Base-by-base conservation (phyloP, 2,329 filamentous ascomycete genomes). In the Penicillium crustosum region DNA sequence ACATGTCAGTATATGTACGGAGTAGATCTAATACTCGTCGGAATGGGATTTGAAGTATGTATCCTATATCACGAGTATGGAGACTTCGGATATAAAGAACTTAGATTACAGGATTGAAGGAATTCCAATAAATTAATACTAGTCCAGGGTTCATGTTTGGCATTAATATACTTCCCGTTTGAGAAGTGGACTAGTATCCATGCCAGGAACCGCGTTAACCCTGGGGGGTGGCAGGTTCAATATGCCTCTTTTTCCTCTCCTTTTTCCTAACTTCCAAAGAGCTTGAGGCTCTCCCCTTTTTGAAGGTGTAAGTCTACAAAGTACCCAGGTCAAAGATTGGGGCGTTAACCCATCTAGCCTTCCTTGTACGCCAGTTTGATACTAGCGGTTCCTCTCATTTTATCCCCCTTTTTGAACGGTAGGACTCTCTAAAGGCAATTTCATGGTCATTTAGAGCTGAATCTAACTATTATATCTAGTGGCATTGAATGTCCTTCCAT, bases 401-500 rank as follows among this genome's bases (percentile, higher is more conserved):
- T 13, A n/a, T 38, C 29, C 36, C 36, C 19, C 15, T 23, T 61
- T 61, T 61, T 62, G 29, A 58, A 36, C 59, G 61, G 66, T 70
- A 66, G 39, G 68, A 49, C 25, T 44, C 15, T 4, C 27, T 6
- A 21, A 31, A 47, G 39, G 29, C 39, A 29, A 31, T 21, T 55
- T 41, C 45, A n/a, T 49, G 41, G 19, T 44, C 27, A 48, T 43
- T 21, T 19, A 9, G 21, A 23, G 49, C 23, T 23, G 13, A 5
- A n/a, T 3, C 53, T 56, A 10, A 56, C 47, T 12, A 25, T 49
- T 21, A 39, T 31, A 23, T 17, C 57, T 57, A 69, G 65, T 65
- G 71, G 68, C 67, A 72, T 73, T 72, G 70, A 70, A 57, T 72
- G 69, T 66, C 66, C 33, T 64, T 67, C 48, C 60, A 57, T 66